Base-by-base conservation (phyloP, 805 yeast species). In the Debaryomyces hansenii region DNA sequence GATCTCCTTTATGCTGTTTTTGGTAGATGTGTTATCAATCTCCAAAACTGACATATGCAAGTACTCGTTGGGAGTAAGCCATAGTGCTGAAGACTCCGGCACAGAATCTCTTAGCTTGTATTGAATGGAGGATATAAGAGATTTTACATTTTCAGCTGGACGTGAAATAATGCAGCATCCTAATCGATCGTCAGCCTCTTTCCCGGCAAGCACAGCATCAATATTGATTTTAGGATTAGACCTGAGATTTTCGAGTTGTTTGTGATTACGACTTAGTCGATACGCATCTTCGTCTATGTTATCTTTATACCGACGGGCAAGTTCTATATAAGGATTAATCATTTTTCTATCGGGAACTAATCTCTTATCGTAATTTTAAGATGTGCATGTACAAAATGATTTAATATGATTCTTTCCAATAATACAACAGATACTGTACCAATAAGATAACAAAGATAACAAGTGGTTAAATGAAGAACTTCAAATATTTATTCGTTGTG, bases 11-110 rank as follows among this genome's bases (percentile, higher is more conserved):
- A 18, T 18, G 4, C 20, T 18, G 27, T 15, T 11, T 20, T 35
- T 20, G 6, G 38, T n/a, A 14, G 21, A 20, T 2, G 4, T 7
- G 14, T 12, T 14, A 12, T 20, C 15, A 15, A 40, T 40, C 24
- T 40, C 42, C 18, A 27, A 21, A 9, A 40, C 16, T 5, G 42
- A 24, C 21, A 40, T 20, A 18, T 40, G 42, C 28, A 40, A 40
- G 24, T 7, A 14, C 9, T 15, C 16, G 10, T 8, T 16, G 5
- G 42, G 42, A 15, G 21, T 12, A 12, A 27, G 14, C 42, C 42
- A 40, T 16, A 40, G 28, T 15, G 14, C 15, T 8, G 24, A 12
- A 6, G 34, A 18, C 24, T 15, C 9, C 2, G 34, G 8, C 1
- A 40, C 35, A 14, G 20, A 15, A 5, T n/a, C 14, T 16, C 11